A percentile compares a stretch with the other conserved stretches of the same genome.
phyloP scores from a whole-genome alignment of 225 moss, liverwort and hornwort genomes.

The Sphagnum tenellum region DNA sequence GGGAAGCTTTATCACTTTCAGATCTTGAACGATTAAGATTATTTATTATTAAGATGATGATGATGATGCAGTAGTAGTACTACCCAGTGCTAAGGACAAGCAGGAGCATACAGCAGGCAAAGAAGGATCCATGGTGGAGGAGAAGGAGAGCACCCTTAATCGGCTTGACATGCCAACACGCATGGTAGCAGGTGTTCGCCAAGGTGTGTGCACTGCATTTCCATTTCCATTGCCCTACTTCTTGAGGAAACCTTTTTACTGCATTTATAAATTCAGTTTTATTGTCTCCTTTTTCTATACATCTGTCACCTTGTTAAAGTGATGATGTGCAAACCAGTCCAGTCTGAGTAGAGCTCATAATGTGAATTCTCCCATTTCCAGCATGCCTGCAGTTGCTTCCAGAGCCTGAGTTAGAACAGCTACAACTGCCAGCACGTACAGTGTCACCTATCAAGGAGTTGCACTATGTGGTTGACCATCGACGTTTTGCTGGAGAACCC shows the following conservation, averaged over 20 bases:
- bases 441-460: constrained; percentile 39
- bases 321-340: not conserved
- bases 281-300: not conserved
- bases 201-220: constrained; percentile 19
- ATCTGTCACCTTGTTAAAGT: no score
- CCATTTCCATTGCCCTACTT: not conserved
- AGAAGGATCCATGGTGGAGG: no score
- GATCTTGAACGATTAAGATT: no score
- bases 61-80: no score
- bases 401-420: constrained; percentile 35
- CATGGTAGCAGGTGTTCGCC: constrained; percentile 35
- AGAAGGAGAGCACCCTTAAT: constrained; percentile 52
- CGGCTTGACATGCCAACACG: constrained; percentile 67
- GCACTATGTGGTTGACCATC: constrained; percentile 28
- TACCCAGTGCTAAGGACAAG: no score
- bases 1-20: no score
- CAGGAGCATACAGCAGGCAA: no score
- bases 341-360: not conserved
- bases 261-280: not conserved
- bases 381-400: constrained; percentile 80
- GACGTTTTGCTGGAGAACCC: constrained; percentile 27
- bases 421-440: constrained; percentile 36
- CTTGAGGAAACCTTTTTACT: not conserved
- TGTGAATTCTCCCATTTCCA: constrained; percentile 12
- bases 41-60: no score